phyloP scores from a whole-genome alignment of 495 filamentous ascomycete genomes.

The Thermothielavioides terrestris region DNA sequence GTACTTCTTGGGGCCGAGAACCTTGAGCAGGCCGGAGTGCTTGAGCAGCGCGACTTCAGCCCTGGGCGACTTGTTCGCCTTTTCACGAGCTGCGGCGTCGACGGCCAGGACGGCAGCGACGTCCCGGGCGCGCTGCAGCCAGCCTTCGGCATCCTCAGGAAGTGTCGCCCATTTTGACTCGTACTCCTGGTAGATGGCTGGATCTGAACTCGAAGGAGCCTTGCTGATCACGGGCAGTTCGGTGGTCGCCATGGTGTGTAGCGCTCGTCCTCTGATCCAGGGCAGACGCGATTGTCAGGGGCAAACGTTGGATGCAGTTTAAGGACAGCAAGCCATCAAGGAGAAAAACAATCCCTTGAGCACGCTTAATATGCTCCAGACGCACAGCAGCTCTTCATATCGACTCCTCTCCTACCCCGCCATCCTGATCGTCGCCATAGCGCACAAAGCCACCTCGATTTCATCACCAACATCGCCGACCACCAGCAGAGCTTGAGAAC shows the following conservation, averaged over 20 bases:
- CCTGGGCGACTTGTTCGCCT: constrained; percentile 47
- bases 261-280: too few relatives aligned
- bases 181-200: constrained; percentile 42
- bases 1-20: constrained; percentile 46
- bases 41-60: constrained; percentile 52
- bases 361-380: too few relatives aligned
- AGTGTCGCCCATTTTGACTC: constrained; percentile 38
- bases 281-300: too few relatives aligned
- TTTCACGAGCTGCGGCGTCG: constrained; percentile 46
- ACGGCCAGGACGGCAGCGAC: constrained; percentile 44
- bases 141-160: constrained; percentile 37
- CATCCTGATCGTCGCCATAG: too few relatives aligned
- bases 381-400: too few relatives aligned
- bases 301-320: too few relatives aligned
- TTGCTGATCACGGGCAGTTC: constrained; percentile 5
- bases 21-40: constrained; percentile 45
- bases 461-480: not conserved
- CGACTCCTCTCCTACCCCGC: too few relatives aligned
- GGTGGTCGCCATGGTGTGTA: not conserved
- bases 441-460: not conserved
- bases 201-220: constrained; percentile 36
- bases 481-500: not conserved
- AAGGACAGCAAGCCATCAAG: too few relatives aligned
- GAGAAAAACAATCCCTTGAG: too few relatives aligned
- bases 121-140: constrained; percentile 45